Conservation (phyloP, 805 yeast species). For the Saturnispora silvae region DNA sequence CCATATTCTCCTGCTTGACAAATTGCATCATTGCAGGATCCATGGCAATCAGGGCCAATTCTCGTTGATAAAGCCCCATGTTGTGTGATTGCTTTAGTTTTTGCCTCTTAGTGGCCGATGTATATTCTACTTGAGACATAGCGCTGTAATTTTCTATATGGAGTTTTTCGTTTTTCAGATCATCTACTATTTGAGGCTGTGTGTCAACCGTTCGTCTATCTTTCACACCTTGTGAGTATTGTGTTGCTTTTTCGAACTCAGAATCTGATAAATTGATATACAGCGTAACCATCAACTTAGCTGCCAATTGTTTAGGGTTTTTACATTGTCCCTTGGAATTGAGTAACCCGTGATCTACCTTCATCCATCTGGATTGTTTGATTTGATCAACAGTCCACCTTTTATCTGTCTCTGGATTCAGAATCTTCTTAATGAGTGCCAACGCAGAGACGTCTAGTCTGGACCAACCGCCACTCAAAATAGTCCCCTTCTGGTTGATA, state of each 20-base stretch:
- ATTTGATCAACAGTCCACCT: slow-evolving; percentile 35
- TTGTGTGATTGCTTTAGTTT: slow-evolving; percentile 22
- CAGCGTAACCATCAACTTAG: slow-evolving; percentile 39
- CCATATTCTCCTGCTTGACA: slow-evolving; percentile 11
- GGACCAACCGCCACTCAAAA: slow-evolving; percentile 43
- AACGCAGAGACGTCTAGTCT: slow-evolving; percentile 37
- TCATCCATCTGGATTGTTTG: slow-evolving; percentile 46
- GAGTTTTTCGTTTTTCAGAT: slow-evolving; percentile 17
- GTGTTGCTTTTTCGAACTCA: slow-evolving; percentile 27
- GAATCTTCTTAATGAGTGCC: slow-evolving; percentile 41
- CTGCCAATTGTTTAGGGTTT: slow-evolving; percentile 41
- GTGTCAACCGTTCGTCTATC: slow-evolving; percentile 25
- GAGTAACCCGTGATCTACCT: slow-evolving; percentile 32
- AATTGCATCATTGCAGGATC: slow-evolving; percentile 46
- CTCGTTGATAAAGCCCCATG: slow-evolving; percentile 15
- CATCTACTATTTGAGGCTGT: slow-evolving; percentile 39
- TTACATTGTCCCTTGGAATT: slow-evolving; percentile 39
- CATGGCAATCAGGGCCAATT: slow-evolving; percentile 29
- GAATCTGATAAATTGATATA: slow-evolving; percentile 45
- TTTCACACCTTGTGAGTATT: slow-evolving; percentile 15
- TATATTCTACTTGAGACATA: slow-evolving; percentile 33
- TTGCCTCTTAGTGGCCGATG: slow-evolving; percentile 28
- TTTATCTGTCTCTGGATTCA: slow-evolving; percentile 37
- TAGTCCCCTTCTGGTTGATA: slow-evolving; percentile 35
- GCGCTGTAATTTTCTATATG: slow-evolving; percentile 25